phyloP scores from a whole-genome alignment of 306 rosid genomes.

The Begonia masoniana region DNA sequence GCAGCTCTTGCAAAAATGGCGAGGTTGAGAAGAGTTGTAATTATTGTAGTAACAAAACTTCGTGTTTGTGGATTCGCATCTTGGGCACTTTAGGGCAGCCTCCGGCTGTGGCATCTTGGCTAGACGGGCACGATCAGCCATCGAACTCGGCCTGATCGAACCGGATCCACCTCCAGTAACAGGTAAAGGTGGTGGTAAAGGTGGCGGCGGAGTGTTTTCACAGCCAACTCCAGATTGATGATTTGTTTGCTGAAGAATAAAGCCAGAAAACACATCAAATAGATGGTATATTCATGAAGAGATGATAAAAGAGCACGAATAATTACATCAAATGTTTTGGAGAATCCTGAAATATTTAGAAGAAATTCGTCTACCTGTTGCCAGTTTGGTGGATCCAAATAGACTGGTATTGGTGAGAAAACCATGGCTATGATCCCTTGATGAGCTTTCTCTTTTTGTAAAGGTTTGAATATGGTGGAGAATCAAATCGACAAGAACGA shows the following conservation, averaged over 20 bases:
- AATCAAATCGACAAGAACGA: constrained; percentile 58
- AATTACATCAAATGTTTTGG: constrained; percentile 24
- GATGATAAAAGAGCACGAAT: constrained; percentile 31
- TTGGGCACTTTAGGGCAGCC: constrained; percentile 50
- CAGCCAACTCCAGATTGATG: constrained; percentile 8
- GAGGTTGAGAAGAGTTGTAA: constrained; percentile 68
- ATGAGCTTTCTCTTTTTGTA: constrained; percentile 40
- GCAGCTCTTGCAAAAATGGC: constrained; percentile 86
- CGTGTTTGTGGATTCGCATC: constrained; percentile 79
- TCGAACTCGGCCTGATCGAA: constrained; percentile 44
- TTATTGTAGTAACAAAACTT: constrained; percentile 91
- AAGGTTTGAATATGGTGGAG: constrained; percentile 62
- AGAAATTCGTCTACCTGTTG: constrained; percentile 38
- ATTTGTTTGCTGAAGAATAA: constrained; percentile 16
- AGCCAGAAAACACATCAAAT: constrained; percentile 7
- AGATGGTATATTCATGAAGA: constrained; percentile 53
- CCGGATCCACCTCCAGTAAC: constrained; percentile 12
- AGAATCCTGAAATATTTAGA: constrained; percentile 13
- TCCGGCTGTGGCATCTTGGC: constrained; percentile 58
- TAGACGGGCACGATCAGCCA: constrained; percentile 59
- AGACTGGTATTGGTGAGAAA: constrained; percentile 66
- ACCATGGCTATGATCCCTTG: constrained; percentile 40
- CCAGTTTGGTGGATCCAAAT: constrained; percentile 87
- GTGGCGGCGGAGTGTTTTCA: constrained; percentile 20
- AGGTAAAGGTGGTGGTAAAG: constrained; percentile 6